Conservation (phyloP, 73 alveolate species). For the Symbiodinium pilosum region DNA sequence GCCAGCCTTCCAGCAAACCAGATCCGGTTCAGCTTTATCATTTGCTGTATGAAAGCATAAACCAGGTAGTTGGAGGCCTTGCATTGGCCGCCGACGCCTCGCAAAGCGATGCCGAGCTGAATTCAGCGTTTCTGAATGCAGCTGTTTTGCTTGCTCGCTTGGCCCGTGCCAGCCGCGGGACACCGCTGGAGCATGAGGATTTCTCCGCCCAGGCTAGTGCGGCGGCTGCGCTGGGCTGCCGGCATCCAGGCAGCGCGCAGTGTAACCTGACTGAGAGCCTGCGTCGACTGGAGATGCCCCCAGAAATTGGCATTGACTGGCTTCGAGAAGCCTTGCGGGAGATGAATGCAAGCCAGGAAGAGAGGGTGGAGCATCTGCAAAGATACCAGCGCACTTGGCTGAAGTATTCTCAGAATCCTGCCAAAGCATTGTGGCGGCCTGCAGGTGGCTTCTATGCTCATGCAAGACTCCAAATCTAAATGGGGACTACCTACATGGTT, state of each 20-base stretch:
- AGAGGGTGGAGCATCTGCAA: not conserved
- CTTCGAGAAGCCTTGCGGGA: not conserved
- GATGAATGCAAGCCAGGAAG: not conserved
- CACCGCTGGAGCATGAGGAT: conserved; percentile 26
- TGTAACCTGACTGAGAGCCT: conserved; percentile 10
- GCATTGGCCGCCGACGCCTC: not conserved
- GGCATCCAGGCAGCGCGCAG: not conserved
- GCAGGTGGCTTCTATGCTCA: not conserved
- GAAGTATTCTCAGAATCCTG: not conserved
- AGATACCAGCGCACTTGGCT: conserved; percentile 14
- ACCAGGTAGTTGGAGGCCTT: conserved; percentile 10
- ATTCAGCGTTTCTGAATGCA: not conserved
- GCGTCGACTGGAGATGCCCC: not conserved
- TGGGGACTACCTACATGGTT: no score
- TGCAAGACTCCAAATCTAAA: not conserved
- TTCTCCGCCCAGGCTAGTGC: not conserved
- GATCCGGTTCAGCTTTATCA: conserved; percentile 14
- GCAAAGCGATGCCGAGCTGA: not conserved
- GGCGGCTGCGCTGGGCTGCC: conserved; percentile 11
- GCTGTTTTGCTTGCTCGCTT: not conserved
- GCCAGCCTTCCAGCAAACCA: not conserved
- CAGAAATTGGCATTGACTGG: not conserved
- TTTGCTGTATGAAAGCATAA: not conserved
- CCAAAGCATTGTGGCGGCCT: conserved; percentile 16
- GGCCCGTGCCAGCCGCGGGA: conserved; percentile 1